Conservation (phyloP, 225 moss, liverwort and hornwort genomes). For the Anthoceros angustus region DNA sequence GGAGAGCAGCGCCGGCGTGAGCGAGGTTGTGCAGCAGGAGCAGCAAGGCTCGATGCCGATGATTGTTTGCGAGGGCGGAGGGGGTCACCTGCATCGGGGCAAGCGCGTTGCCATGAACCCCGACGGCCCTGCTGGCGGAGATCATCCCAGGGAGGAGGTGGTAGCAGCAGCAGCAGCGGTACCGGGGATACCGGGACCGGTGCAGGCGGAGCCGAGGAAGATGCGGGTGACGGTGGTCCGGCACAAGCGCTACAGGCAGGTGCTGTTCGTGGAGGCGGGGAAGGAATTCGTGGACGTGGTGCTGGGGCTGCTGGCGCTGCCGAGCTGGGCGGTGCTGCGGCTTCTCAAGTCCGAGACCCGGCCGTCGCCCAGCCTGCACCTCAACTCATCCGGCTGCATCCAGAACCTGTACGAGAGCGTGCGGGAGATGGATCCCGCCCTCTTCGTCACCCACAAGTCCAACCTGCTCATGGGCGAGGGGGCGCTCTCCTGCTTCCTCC, state of each 20-base stretch:
- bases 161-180: neutral
- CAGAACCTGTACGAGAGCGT: neutral
- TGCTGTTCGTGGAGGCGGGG: conserved; percentile 4
- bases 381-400: neutral
- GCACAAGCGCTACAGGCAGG: neutral
- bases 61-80: neutral
- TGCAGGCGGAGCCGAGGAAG: neutral
- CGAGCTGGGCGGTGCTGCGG: conserved; percentile 2
- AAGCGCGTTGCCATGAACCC: too few species aligned
- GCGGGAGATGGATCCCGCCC: neutral
- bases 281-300: neutral
- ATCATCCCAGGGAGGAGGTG: too few species aligned
- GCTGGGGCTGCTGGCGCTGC: neutral
- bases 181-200: neutral
- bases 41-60: neutral
- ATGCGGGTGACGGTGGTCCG: neutral
- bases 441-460: neutral
- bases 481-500: neutral
- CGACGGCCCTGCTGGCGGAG: too few species aligned
- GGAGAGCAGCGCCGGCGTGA: neutral
- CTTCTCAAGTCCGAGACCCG: neutral
- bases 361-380: neutral
- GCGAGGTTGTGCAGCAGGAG: neutral
- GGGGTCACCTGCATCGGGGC: too few species aligned
- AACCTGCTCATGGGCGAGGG: neutral